Evolutionary conservation across 441 rosid genomes (phyloP).

Genomic region (Syzygium malaccense): DNA sequence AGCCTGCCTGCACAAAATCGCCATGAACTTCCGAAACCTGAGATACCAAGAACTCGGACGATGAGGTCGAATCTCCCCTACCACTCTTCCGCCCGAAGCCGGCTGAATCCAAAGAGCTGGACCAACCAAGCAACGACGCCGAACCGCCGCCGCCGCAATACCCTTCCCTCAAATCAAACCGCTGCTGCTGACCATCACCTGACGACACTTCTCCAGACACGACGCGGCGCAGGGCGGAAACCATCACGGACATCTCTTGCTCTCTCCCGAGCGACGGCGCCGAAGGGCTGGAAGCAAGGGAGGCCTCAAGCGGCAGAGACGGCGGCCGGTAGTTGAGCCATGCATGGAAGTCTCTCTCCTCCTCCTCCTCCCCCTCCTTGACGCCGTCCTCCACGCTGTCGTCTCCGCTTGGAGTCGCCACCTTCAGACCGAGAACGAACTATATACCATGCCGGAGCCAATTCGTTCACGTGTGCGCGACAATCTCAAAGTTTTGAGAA

Average conservation of each 20-base stretch:
- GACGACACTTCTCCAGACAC: background rate
- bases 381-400: background rate
- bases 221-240: background rate
- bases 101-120: background rate
- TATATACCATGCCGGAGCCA: background rate
- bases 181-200: background rate
- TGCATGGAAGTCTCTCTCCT: background rate
- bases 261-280: background rate
- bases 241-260: background rate
- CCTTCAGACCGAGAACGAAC: background rate
- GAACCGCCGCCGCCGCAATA: background rate
- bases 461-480: background rate
- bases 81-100: background rate
- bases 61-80: background rate
- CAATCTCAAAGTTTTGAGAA: background rate
- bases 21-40: background rate
- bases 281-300: background rate
- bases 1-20: background rate
- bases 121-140: background rate
- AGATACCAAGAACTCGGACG: background rate
- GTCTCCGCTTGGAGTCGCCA: background rate
- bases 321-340: background rate
- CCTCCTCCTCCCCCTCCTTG: background rate
- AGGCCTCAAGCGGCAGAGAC: background rate
- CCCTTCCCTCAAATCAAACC: background rate